Percentiles rank a stretch among this genome's conserved stretches.
Conservation (phyloP, 2,329 filamentous ascomycete genomes). For the Fonsecaea pedrosoi region DNA sequence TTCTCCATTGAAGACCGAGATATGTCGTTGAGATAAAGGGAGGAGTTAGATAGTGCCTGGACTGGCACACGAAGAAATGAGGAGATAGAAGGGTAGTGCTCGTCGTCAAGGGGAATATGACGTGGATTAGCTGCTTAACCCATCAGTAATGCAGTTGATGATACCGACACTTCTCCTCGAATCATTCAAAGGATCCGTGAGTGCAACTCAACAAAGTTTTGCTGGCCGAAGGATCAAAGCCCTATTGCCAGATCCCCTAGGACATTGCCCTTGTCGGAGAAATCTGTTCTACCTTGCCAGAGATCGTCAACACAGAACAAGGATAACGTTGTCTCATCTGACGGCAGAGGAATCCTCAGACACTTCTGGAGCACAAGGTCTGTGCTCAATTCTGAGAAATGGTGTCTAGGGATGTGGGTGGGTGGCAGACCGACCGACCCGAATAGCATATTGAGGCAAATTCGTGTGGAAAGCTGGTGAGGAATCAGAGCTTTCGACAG, state of each 20-base stretch:
- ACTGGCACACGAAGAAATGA: not conserved
- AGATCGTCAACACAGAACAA: not conserved
- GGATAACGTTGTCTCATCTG: not conserved
- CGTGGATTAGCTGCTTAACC: not conserved
- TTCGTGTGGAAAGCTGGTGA: not conserved
- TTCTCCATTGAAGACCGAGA: not conserved
- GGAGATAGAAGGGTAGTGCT: not conserved
- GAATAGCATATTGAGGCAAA: not conserved
- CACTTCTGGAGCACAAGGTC: not conserved
- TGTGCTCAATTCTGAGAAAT: not conserved
- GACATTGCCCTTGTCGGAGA: not conserved
- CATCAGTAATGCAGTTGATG: not conserved
- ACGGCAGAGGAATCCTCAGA: not conserved
- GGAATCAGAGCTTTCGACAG: not conserved
- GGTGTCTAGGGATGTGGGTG: not conserved
- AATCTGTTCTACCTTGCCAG: not conserved
- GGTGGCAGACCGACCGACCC: not conserved
- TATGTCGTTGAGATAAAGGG: not conserved
- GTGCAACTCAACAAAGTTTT: not conserved
- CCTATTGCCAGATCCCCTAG: not conserved
- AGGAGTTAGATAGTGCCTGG: not conserved
- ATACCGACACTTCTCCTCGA: not conserved
- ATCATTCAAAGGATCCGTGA: not conserved
- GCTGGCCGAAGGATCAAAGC: not conserved
- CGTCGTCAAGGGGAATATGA: not conserved